Evolutionary conservation across 2,329 filamentous ascomycete species (phyloP), one percentile per base, ranked within the genome.

Genomic region (Trichophyton simii): DNA sequence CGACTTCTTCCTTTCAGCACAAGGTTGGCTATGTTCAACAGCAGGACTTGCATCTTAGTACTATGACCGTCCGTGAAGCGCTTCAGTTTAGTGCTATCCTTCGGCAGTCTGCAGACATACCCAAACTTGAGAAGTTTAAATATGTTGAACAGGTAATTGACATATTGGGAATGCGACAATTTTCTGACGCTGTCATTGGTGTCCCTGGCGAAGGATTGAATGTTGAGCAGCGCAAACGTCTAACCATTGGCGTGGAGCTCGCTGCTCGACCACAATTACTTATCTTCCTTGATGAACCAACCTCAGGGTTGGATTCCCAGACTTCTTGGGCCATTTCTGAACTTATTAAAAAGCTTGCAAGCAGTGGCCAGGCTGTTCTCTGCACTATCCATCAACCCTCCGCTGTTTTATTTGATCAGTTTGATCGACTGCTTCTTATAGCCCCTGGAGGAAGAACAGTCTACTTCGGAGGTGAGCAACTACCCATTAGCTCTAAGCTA

Each of bases 301-400:
- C 91, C 2, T 96, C 91, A 28, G 91, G 92, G 78, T 84, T 96
- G 20, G 91, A 96, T 74, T 89, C 85, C 70, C 91, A 96, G 73
- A 95, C 91, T 1, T 92, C 91, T 0, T 96, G 89, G 90, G 88
- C 89, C 65, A 96, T 96, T 71, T 81, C 90, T 48, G 87, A 90
- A 72, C 82, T 96, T 5, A 82, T 97, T 42, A 87, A 94, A 74
- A 96, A 94, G 75, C 80, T 96, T 38, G 90, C 90, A 67, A 88
- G 92, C 72, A 87, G 85, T 64, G 91, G 92, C n/a, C 89, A 95
- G 72, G 91, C 92, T 57, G 89, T 96, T 74, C 84, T 96, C n/a
- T 96, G 91, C 77, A 96, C 92, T 0, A 96, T 96, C 64, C 91
- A 97, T 73, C 92, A 97, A 74, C 92, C 92, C 18, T 95, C 89